Evolutionary conservation across 768 basidiomycete species (phyloP).

Genomic region (Calocera viscosa): DNA sequence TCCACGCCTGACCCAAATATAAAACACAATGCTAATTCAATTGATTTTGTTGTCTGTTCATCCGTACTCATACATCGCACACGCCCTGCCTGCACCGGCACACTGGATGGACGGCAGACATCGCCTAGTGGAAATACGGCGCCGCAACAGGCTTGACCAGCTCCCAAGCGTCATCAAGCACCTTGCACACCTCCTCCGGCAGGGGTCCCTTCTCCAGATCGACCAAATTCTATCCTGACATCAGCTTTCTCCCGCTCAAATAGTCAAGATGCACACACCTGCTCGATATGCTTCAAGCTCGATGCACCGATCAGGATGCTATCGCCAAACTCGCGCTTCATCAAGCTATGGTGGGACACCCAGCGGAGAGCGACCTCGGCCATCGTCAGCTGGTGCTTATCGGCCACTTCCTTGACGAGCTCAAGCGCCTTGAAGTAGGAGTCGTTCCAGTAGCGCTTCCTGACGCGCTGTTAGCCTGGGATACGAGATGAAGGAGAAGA

Average conservation of each 20-base stretch:
- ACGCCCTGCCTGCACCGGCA: no score
- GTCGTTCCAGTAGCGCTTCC: conserved; percentile 42
- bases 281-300: conserved; percentile 43
- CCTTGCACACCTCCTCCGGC: conserved; percentile 29
- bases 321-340: conserved; percentile 38
- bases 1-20: no score
- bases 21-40: no score
- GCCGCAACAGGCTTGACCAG: conserved; percentile 22
- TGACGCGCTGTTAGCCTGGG: neutral
- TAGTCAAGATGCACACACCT: conserved; percentile 33
- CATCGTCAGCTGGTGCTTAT: conserved; percentile 28
- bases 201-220: conserved; percentile 49
- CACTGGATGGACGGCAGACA: no score
- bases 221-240: conserved; percentile 31
- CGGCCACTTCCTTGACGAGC: conserved; percentile 33
- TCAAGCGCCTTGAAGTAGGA: conserved; percentile 40
- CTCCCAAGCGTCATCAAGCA: conserved; percentile 28
- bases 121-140: conserved; percentile 4
- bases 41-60: no score
- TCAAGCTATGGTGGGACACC: conserved; percentile 38
- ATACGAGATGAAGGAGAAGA: neutral
- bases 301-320: conserved; percentile 53
- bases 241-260: no score
- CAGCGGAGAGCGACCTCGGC: conserved; percentile 36
- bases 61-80: no score